Conservation (phyloP, 768 basidiomycete species). For the Cystobasidium tubakii region DNA sequence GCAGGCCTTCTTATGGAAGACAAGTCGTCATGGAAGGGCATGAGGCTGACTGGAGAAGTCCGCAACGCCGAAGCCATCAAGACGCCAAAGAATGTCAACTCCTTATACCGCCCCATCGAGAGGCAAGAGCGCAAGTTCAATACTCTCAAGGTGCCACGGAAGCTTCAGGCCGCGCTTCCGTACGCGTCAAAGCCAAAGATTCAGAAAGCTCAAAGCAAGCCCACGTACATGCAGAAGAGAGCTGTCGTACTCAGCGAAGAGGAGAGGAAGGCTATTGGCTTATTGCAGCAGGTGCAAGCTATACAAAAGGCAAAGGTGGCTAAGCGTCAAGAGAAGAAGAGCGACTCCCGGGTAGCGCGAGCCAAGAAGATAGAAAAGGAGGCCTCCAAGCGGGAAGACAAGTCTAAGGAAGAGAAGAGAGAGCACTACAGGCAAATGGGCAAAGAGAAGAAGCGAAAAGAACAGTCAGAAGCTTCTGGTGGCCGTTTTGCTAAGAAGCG, state of each 20-base stretch:
- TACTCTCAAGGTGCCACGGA: conserved; percentile 75
- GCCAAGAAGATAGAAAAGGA: conserved; percentile 65
- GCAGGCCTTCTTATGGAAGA: conserved; percentile 78
- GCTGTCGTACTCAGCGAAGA: conserved; percentile 93
- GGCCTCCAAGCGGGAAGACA: conserved; percentile 32
- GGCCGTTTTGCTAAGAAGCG: conserved; percentile 18
- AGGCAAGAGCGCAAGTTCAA: conserved; percentile 81
- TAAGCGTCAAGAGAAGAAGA: conserved; percentile 76
- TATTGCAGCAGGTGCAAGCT: conserved; percentile 89
- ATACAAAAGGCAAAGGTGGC: conserved; percentile 79
- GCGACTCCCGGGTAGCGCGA: conserved; percentile 63
- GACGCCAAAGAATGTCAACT: conserved; percentile 74
- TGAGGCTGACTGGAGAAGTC: conserved; percentile 91
- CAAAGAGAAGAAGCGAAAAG: conserved; percentile 44
- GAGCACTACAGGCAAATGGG: conserved; percentile 34
- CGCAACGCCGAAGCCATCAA: conserved; percentile 76
- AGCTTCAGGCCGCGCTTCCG: conserved; percentile 82
- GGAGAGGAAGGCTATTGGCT: conserved; percentile 82
- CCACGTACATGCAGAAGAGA: conserved; percentile 70
- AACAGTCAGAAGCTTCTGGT: conserved; percentile 22
- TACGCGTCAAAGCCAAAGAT: conserved; percentile 87
- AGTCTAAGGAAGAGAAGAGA: conserved; percentile 39
- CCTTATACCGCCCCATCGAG: conserved; percentile 75
- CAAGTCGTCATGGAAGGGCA: conserved; percentile 74
- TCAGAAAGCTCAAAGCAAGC: conserved; percentile 61